Evolutionary conservation across 495 filamentous ascomycete genomes (phyloP).

Genomic region (Hyphodiscus hymeniophilus): DNA sequence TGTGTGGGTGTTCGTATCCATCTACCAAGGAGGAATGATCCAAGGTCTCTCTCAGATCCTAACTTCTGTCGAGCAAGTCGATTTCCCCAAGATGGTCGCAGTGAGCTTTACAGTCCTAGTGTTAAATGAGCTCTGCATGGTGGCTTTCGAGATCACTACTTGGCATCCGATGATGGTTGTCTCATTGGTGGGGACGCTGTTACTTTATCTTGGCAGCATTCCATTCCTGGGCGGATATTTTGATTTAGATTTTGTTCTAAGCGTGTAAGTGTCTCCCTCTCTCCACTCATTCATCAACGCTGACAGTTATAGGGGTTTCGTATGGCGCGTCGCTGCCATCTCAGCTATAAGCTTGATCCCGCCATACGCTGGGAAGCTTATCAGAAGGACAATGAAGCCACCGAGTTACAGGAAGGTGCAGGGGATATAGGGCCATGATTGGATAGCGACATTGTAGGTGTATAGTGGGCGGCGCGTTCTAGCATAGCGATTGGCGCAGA

Average conservation of each 20-base stretch:
- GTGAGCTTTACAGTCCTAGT: slow-evolving; percentile 90
- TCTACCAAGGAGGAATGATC: slow-evolving; percentile 93
- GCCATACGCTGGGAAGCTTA: slow-evolving; percentile 76
- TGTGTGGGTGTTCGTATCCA: slow-evolving; percentile 88
- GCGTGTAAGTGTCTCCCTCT: slow-evolving; percentile 34
- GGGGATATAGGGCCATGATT: slow-evolving; percentile 34
- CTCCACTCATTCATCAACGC: neutral
- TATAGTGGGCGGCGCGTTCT: neutral
- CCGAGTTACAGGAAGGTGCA: slow-evolving; percentile 96
- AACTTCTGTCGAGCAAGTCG: slow-evolving; percentile 62
- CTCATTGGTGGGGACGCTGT: slow-evolving; percentile 68
- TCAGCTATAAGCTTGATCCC: slow-evolving; percentile 71
- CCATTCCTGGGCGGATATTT: slow-evolving; percentile 89
- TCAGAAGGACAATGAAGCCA: slow-evolving; percentile 76
- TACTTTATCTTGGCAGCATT: slow-evolving; percentile 71
- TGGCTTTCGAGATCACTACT: slow-evolving; percentile 89
- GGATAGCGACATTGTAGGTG: neutral
- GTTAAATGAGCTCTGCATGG: slow-evolving; percentile 94
- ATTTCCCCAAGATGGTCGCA: slow-evolving; percentile 68
- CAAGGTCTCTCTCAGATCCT: slow-evolving; percentile 87
- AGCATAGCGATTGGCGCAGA: neutral
- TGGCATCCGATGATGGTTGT: slow-evolving; percentile 95
- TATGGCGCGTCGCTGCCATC: slow-evolving; percentile 82
- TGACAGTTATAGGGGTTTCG: slow-evolving; percentile 52
- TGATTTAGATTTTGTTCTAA: slow-evolving; percentile 73